Evolutionary conservation across 2,329 filamentous ascomycete genomes (phyloP), one percentile per base, ranked within the genome.

Genomic region (Colletotrichum cordylinicola): DNA sequence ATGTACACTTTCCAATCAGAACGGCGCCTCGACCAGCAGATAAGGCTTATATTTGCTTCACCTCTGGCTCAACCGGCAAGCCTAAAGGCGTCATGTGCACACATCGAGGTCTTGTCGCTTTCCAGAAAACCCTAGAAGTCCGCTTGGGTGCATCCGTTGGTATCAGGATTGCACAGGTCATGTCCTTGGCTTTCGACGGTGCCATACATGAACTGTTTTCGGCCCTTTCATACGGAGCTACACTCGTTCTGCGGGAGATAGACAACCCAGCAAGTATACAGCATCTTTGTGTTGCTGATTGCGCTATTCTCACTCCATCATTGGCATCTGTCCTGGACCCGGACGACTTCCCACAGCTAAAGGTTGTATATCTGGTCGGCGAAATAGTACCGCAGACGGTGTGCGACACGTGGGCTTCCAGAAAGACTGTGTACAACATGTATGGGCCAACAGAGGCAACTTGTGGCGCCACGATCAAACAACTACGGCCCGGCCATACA

Each of bases 391-490:
- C 83, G 2, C 83, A 85, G 76, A 52, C 61, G 6, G 75, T 84
- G 3, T 78, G 70, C 35, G 83, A 86, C 64, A 66, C 8, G 1
- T 87, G 86, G 86, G 75, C 81, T 4, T 24, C 52, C 8, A 62
- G 61, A n/a, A 80, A 75, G 31, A 48, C 31, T 2, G 29, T 86
- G 1, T 87, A 83, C 78, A 88, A 88, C 75, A 83, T 84, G 81
- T 88, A 88, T 69, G 86, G 86, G 0, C 87, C 87, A 7, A 86
- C 85, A 0, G 86, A 87, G 76, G 82, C 77, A 4, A 87, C 85
- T 1, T 83, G 82, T 66, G 84, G 83, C 8, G 82, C 83, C 0
- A 85, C 83, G 1, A 84, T 86, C 43, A 81, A 83, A 56, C 64
- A 67, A 5, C 77, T 87, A 0, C 55, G 24, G 0, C 76, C 80